Conservation (phyloP, 441 rosid genomes). For the Populus tomentosa region DNA sequence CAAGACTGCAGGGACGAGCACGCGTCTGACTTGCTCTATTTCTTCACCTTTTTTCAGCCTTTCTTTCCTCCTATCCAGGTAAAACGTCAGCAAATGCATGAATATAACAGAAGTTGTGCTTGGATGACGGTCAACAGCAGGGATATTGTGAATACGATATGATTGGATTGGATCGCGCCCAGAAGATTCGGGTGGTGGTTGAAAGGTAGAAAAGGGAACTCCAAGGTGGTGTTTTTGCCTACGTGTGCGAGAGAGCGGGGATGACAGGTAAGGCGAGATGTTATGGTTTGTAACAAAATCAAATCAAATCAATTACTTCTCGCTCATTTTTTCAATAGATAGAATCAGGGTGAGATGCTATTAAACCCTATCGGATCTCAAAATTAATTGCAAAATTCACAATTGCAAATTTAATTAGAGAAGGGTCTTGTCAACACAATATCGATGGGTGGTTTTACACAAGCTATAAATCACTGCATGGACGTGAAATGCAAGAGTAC, state of each 20-base stretch:
- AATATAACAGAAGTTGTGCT: background rate
- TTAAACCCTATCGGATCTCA: background rate
- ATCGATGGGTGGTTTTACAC: background rate
- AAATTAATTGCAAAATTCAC: too few relatives aligned
- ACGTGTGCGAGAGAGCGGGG: too few relatives aligned
- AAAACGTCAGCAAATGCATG: too few relatives aligned
- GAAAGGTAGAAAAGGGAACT: too few relatives aligned
- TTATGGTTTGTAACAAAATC: too few relatives aligned
- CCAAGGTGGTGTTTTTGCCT: too few relatives aligned
- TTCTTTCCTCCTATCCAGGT: background rate
- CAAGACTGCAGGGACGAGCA: background rate
- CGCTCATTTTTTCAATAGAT: too few relatives aligned
- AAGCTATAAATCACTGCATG: background rate
- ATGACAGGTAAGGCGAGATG: background rate
- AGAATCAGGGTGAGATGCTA: background rate
- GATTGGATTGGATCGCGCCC: too few relatives aligned
- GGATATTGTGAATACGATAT: too few relatives aligned
- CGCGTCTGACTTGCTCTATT: background rate
- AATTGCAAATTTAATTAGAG: background rate
- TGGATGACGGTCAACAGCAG: too few relatives aligned
- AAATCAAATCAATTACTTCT: too few relatives aligned
- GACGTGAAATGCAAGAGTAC: background rate
- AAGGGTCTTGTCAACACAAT: background rate
- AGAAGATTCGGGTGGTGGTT: too few relatives aligned
- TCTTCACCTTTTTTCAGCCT: background rate